Percentiles rank a stretch among this genome's conserved stretches.
phyloP scores from a whole-genome alignment of 164 flowering plant genomes.

The Berberis vulgaris region DNA sequence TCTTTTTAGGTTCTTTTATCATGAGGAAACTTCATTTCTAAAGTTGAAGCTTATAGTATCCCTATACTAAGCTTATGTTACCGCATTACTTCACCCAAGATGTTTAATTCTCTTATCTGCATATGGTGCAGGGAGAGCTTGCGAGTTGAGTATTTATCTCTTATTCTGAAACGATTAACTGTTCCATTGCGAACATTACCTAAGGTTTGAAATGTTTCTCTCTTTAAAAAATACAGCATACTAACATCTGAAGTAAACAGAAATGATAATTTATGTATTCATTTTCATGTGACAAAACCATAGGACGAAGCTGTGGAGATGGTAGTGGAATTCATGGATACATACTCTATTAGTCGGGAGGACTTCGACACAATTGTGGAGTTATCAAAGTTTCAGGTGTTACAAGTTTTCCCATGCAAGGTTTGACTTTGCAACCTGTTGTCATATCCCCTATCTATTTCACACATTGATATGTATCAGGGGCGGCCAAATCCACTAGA shows the following conservation, averaged over 20 bases:
- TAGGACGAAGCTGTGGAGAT: slow-evolving; percentile 88
- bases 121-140: slow-evolving; percentile 47
- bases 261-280: neutral
- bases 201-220: slow-evolving; percentile 43
- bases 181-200: slow-evolving; percentile 65
- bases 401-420: neutral
- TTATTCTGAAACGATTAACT: slow-evolving; percentile 58
- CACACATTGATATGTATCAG: slow-evolving; percentile 24
- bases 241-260: neutral
- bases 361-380: slow-evolving; percentile 81
- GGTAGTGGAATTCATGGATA: slow-evolving; percentile 85
- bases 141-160: slow-evolving; percentile 69
- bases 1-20: no score
- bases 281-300: slow-evolving; percentile 4
- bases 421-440: neutral
- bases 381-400: slow-evolving; percentile 79
- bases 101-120: slow-evolving; percentile 7
- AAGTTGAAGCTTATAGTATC: neutral
- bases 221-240: neutral
- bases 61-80: neutral
- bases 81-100: neutral
- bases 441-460: neutral
- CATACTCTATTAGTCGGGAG: slow-evolving; percentile 80
- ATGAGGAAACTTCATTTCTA: no score
- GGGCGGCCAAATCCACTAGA: slow-evolving; percentile 72